These are phyloP conservation scores for Lactarius evosmus DNA, from an alignment of 768 basidiomycete species.

Conservation along the genomic window DNA sequence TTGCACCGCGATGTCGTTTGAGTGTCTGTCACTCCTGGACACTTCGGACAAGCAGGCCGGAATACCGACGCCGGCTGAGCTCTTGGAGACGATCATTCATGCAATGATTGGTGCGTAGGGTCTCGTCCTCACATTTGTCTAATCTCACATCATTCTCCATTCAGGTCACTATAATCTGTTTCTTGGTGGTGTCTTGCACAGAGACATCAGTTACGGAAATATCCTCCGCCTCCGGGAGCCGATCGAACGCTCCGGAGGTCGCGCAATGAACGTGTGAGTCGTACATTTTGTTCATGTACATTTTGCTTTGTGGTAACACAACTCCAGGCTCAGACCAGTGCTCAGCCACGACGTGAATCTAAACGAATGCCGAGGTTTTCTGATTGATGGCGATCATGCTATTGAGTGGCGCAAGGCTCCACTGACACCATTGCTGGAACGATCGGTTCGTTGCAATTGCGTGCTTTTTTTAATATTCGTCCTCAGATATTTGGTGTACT, in stretches of 20 bases:
- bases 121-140: background rate
- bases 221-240: background rate
- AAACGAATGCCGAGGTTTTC: background rate
- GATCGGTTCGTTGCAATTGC: background rate
- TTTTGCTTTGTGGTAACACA: no score
- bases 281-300: background rate
- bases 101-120: background rate
- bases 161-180: slow-evolving; percentile 1
- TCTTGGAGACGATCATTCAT: slow-evolving; percentile 2
- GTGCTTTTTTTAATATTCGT: no score
- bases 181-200: background rate
- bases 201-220: background rate
- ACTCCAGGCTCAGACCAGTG: background rate
- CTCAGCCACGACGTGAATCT: background rate
- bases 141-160: background rate
- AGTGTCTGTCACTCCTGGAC: no score
- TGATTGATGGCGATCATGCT: background rate
- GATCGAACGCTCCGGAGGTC: background rate
- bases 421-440: background rate
- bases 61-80: background rate
- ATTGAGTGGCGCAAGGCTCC: background rate
- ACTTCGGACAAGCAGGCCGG: background rate
- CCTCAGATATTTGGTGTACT: no score
- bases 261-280: background rate
- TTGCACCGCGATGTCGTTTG: no score